These are phyloP conservation scores for Epicoccum sorghinum DNA, from an alignment of 2,329 filamentous ascomycete species.

Conservation along the genomic window DNA sequence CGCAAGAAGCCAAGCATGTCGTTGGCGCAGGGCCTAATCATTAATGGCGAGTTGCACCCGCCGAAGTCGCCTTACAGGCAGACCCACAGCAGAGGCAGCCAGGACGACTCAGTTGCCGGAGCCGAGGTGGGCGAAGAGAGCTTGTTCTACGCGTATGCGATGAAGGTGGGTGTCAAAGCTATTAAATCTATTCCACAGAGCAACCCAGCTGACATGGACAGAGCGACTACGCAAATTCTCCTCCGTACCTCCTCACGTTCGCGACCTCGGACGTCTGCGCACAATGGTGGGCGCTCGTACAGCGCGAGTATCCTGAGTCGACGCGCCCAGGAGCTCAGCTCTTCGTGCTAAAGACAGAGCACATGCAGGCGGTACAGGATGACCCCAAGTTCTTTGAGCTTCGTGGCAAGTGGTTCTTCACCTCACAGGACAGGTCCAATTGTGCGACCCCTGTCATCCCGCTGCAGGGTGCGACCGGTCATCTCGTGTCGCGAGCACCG, in stretches of 20 bases:
- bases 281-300: slow-evolving; percentile 45
- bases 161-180: slow-evolving; percentile 31
- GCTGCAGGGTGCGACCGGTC: slow-evolving; percentile 35
- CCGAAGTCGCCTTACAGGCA: slow-evolving; percentile 27
- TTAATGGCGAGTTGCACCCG: slow-evolving; percentile 35
- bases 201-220: slow-evolving; percentile 21
- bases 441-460: slow-evolving; percentile 35
- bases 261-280: slow-evolving; percentile 38
- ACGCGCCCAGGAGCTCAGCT: slow-evolving; percentile 41
- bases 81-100: slow-evolving; percentile 13
- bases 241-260: slow-evolving; percentile 45
- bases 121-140: slow-evolving; percentile 20
- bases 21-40: slow-evolving; percentile 45
- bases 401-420: slow-evolving; percentile 45
- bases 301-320: slow-evolving; percentile 38
- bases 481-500: slow-evolving; percentile 19
- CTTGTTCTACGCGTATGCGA: slow-evolving; percentile 46
- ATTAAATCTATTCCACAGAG: slow-evolving; percentile 1
- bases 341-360: slow-evolving; percentile 44
- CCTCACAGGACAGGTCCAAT: slow-evolving; percentile 31
- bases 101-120: slow-evolving; percentile 5
- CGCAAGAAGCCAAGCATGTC: slow-evolving; percentile 44
- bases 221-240: slow-evolving; percentile 40
- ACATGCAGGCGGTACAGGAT: slow-evolving; percentile 43
- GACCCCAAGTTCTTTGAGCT: slow-evolving; percentile 37